Evolutionary conservation across 2,329 filamentous ascomycete species (phyloP), one percentile per base, ranked within the genome.

Genomic region (Ceratocystis variospora): DNA sequence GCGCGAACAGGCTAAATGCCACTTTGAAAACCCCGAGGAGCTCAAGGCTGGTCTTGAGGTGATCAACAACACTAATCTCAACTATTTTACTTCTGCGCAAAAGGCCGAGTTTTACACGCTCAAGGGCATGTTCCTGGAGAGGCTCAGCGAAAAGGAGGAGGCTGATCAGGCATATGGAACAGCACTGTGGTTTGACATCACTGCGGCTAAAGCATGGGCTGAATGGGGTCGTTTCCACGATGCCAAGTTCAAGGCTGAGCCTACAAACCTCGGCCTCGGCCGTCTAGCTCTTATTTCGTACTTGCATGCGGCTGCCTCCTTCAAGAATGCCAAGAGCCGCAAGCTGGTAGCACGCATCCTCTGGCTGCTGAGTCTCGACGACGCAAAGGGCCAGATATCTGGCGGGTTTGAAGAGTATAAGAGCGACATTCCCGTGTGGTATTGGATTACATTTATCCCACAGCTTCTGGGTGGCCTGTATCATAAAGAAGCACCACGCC

Each of bases 151-250:
- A 71, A 91, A 91, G 73, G 87, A 89, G 2, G 94, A 99, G 68
- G 92, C 94, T 4, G 92, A 96, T 71, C 87, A 90, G 68, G 93
- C 95, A 0, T 99, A 96, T 73, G 94, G 94, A 62, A 95, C 92
- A 63, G 95, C 94, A 0, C 77, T 99, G 68, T 97, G 93, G 77
- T 97, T 96, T 71, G 95, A 99, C 72, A 90, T 99, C 71, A 88
- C 91, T 71, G 84, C 96, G 62, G 89, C 94, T 3, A 99, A 99
- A 77, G 94, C 94, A 2, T 99, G 94, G 94, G 93, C 94, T 17
- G 94, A 99, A 78, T 99, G 94, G 94, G 94, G 94, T 63, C 91
- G 96, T 73, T 99, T 96, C 80, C 97, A 96, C 72, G 94, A 99
- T 74, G 86, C 90, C 71, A 87, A 94, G 66, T 99, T 97, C 80